Percentiles rank a stretch among this genome's conserved stretches.
phyloP scores from a whole-genome alignment of 2,329 filamentous ascomycete genomes.

The Diaporthe sp. region DNA sequence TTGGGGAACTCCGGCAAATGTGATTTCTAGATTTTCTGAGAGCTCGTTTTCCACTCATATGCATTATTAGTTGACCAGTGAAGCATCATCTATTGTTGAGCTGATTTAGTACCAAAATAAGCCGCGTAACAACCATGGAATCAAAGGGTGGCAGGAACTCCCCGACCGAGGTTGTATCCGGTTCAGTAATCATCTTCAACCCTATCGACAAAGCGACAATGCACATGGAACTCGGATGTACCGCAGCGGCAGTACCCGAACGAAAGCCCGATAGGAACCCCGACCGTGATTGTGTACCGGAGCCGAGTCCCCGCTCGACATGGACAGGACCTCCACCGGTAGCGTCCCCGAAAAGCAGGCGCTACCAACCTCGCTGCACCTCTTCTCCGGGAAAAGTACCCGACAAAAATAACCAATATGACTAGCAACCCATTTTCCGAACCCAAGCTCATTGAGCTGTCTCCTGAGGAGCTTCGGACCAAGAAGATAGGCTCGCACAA shows the following conservation, averaged over 20 bases:
- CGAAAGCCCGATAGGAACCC: background rate
- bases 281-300: background rate
- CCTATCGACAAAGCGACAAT: background rate
- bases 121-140: no score
- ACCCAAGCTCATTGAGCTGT: conserved; percentile 26
- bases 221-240: background rate
- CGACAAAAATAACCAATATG: background rate
- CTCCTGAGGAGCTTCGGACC: conserved; percentile 1
- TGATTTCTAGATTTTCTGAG: background rate
- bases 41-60: background rate
- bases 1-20: conserved; percentile 1
- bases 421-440: background rate
- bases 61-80: background rate
- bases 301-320: conserved; percentile 25
- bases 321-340: background rate
- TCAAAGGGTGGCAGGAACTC: no score
- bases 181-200: background rate
- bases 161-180: no score
- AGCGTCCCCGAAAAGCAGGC: background rate
- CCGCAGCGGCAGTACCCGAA: background rate
- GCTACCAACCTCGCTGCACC: background rate
- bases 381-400: background rate
- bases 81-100: background rate
- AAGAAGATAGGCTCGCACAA: conserved; percentile 42
- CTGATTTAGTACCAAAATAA: no score